A percentile compares a stretch with the other conserved stretches of the same genome.
Conservation (phyloP, 2,329 filamentous ascomycete species). For the Tolypocladium tundrense region DNA sequence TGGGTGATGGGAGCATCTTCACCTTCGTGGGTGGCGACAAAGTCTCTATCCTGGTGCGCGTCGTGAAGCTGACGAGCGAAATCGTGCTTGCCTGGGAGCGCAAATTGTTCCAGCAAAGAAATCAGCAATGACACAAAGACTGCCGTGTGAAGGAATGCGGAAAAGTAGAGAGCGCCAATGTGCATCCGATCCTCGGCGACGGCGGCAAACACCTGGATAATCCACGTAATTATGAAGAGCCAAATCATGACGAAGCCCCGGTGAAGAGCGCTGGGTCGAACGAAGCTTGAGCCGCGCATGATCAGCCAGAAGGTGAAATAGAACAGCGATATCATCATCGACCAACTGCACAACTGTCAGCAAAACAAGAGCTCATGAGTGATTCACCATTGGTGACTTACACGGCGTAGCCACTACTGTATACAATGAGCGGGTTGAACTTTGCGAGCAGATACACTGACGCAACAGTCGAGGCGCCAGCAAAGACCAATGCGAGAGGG, state of each 20-base stretch:
- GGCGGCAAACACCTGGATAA: constrained; percentile 59
- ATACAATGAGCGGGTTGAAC: constrained; percentile 82
- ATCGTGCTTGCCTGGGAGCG: constrained; percentile 58
- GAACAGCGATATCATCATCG: constrained; percentile 75
- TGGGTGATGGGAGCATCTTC: constrained; percentile 9
- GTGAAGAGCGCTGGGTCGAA: constrained; percentile 77
- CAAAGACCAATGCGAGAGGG: constrained; percentile 61
- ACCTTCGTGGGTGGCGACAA: constrained; percentile 22
- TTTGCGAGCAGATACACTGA: constrained; percentile 68
- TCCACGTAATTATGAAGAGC: constrained; percentile 70
- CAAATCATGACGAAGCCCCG: constrained; percentile 73
- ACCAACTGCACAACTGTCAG: constrained; percentile 44
- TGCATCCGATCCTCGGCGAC: constrained; percentile 67
- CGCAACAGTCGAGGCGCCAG: constrained; percentile 59
- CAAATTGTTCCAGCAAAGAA: constrained; percentile 70
- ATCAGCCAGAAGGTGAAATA: constrained; percentile 76
- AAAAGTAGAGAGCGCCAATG: constrained; percentile 67
- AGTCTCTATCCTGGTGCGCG: constrained; percentile 32
- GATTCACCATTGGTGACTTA: constrained; percentile 19
- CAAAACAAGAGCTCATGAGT: neutral
- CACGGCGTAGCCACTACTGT: constrained; percentile 78
- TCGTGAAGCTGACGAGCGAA: constrained; percentile 52
- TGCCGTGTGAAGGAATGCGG: constrained; percentile 69
- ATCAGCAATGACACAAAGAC: constrained; percentile 66
- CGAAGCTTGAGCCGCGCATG: constrained; percentile 65